A percentile compares a stretch with the other conserved stretches of the same genome.
Conservation (phyloP, 257 asterid genomes). For the Lycium ferocissimum region DNA sequence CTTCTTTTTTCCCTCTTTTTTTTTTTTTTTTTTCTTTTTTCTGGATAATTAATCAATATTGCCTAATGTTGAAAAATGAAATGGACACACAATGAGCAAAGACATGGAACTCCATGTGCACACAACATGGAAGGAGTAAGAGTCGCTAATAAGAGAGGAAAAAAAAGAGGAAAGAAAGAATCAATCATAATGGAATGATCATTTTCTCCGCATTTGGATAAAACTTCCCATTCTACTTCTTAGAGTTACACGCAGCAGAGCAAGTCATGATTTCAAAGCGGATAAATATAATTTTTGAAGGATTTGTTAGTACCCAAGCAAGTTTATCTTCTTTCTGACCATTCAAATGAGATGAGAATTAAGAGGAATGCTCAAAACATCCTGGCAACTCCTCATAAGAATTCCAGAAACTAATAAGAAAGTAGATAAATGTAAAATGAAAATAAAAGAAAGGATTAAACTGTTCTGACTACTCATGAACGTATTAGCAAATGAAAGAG, state of each 20-base stretch:
- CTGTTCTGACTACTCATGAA: background rate
- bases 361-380: background rate
- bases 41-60: background rate
- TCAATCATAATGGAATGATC: background rate
- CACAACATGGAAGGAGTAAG: background rate
- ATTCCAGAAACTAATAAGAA: slow-evolving; percentile 1
- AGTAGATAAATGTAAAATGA: background rate
- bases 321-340: background rate
- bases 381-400: background rate
- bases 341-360: background rate
- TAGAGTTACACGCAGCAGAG: background rate
- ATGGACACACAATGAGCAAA: background rate
- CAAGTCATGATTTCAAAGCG: background rate
- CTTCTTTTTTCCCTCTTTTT: background rate
- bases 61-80: background rate
- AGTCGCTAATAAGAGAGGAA: background rate
- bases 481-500: background rate
- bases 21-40: background rate
- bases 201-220: background rate
- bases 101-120: background rate
- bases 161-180: background rate
- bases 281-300: background rate
- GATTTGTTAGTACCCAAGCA: background rate
- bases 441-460: background rate
- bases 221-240: background rate